A percentile compares a stretch with the other conserved stretches of the same genome.
phyloP scores from a whole-genome alignment of 805 yeast species.

The Ogataea pignaliae region DNA sequence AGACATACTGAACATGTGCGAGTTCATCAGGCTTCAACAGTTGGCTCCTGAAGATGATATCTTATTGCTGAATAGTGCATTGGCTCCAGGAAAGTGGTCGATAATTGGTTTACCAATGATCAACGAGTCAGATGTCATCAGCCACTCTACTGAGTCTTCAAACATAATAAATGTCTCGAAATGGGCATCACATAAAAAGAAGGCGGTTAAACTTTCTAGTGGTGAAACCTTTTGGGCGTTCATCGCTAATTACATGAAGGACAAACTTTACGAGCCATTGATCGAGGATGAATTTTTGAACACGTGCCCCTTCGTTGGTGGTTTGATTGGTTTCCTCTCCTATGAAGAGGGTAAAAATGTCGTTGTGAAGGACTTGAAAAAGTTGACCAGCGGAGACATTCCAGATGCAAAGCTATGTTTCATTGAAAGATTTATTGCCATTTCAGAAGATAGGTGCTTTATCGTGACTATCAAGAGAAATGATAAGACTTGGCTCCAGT shows the following conservation, averaged over 20 bases:
- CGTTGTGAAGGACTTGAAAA: slow-evolving; percentile 29
- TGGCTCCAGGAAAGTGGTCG: slow-evolving; percentile 84
- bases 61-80: slow-evolving; percentile 69
- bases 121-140: slow-evolving; percentile 42
- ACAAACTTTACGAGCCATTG: slow-evolving; percentile 27
- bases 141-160: slow-evolving; percentile 54
- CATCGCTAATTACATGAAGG: slow-evolving; percentile 45
- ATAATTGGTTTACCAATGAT: slow-evolving; percentile 68
- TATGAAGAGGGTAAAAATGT: slow-evolving; percentile 79
- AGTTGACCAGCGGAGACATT: slow-evolving; percentile 35
- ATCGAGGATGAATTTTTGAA: slow-evolving; percentile 25
- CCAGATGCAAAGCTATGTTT: slow-evolving; percentile 78
- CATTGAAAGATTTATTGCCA: slow-evolving; percentile 58
- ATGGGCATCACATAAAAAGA: slow-evolving; percentile 21
- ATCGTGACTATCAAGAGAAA: slow-evolving; percentile 45
- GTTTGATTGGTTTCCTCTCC: slow-evolving; percentile 77
- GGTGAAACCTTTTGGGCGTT: slow-evolving; percentile 46
- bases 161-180: slow-evolving; percentile 23
- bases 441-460: slow-evolving; percentile 48
- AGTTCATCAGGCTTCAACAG: slow-evolving; percentile 26
- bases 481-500: slow-evolving; percentile 36
- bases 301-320: slow-evolving; percentile 81
- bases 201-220: not conserved
- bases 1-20: slow-evolving; percentile 41
- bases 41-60: slow-evolving; percentile 38